These are phyloP conservation scores for Peronospora destructor DNA, from an alignment of 352 stramenopile genomes.

Conservation along the genomic window DNA sequence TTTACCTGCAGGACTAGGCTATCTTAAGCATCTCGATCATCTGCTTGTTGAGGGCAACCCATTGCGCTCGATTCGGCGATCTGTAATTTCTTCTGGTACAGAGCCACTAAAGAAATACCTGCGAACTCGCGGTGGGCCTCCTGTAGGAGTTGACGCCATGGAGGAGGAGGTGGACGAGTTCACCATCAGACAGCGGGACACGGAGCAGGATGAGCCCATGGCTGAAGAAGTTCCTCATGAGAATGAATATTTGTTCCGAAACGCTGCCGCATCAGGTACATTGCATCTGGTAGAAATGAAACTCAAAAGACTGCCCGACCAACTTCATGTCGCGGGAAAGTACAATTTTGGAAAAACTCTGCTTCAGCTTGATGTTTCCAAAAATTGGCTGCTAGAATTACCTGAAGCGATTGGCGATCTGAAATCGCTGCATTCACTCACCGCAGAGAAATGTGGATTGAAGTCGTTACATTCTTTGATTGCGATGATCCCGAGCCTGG, in stretches of 20 bases:
- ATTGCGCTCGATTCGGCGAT: conserved; percentile 61
- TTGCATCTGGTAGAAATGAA: conserved; percentile 57
- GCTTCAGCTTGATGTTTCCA: conserved; percentile 61
- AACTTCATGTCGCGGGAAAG: conserved; percentile 35
- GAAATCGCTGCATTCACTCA: conserved; percentile 51
- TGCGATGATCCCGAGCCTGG: conserved; percentile 40
- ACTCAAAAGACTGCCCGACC: conserved; percentile 34
- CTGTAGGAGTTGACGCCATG: conserved; percentile 46
- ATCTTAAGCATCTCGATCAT: conserved; percentile 69
- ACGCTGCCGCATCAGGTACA: conserved; percentile 46
- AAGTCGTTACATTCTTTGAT: conserved; percentile 48
- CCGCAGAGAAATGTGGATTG: conserved; percentile 60
- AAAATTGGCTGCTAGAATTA: conserved; percentile 50
- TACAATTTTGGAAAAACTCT: conserved; percentile 50
- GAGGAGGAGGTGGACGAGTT: conserved; percentile 76
- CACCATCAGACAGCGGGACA: conserved; percentile 35
- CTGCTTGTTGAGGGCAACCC: conserved; percentile 73
- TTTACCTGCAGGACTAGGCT: conserved; percentile 60
- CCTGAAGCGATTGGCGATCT: conserved; percentile 45
- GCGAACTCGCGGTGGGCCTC: conserved; percentile 58
- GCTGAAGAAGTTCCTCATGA: conserved; percentile 21
- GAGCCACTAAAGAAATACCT: conserved; percentile 80
- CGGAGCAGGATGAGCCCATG: conserved; percentile 33
- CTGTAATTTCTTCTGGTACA: conserved; percentile 54
- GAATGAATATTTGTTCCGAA: conserved; percentile 61